Evolutionary conservation across 2,329 filamentous ascomycete genomes (phyloP).

Genomic region (Penicillium psychrosexuale): DNA sequence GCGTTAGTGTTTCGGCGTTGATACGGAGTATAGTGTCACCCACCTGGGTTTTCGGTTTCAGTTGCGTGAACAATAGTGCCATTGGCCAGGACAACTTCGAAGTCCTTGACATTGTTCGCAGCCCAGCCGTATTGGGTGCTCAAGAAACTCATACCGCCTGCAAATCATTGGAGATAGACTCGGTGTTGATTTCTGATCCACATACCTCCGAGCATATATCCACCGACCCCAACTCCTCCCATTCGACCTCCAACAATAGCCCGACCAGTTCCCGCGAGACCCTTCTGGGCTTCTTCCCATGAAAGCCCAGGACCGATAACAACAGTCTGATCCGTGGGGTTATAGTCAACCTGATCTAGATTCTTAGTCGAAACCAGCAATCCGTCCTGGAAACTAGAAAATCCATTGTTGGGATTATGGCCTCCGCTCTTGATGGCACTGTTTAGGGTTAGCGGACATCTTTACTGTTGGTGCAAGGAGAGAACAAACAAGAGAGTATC

Average conservation of each 20-base stretch:
- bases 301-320: conserved; percentile 38
- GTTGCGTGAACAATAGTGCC: conserved; percentile 45
- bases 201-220: conserved; percentile 46
- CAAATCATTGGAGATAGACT: conserved; percentile 6
- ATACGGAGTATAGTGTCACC: background rate
- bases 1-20: background rate
- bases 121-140: conserved; percentile 51
- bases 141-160: conserved; percentile 48
- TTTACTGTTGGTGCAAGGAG: background rate
- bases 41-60: conserved; percentile 33
- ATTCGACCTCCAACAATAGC: conserved; percentile 47
- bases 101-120: conserved; percentile 48
- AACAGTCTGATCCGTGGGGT: conserved; percentile 39
- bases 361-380: conserved; percentile 48
- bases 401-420: conserved; percentile 48
- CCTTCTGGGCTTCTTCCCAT: conserved; percentile 36
- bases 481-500: conserved; percentile 46
- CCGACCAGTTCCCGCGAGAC: conserved; percentile 30
- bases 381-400: conserved; percentile 46
- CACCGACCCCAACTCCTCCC: conserved; percentile 49
- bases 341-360: conserved; percentile 37
- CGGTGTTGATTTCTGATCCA: background rate
- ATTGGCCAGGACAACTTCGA: conserved; percentile 49
- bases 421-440: conserved; percentile 53
- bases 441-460: background rate